A percentile compares a stretch with the other conserved stretches of the same genome.
Evolutionary conservation across 169 alveolate genomes (phyloP).

Genomic region (Pseudocohnilembus persalinus): DNA sequence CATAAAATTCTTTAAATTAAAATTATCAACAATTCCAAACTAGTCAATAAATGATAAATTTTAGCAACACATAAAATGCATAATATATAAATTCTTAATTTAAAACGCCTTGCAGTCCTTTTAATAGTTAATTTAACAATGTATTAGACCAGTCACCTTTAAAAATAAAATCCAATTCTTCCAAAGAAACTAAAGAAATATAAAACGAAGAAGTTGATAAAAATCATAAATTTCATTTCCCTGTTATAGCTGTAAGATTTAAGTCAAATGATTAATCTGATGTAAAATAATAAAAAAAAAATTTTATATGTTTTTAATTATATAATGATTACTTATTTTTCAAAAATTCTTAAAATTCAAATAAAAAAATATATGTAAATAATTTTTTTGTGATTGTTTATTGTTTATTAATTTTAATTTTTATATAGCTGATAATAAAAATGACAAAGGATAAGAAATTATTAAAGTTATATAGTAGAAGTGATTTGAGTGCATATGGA

Average conservation of each 20-base stretch:
- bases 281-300: conserved; percentile 5
- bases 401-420: conserved; percentile 30
- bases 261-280: background rate
- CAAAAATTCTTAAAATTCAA: conserved; percentile 24
- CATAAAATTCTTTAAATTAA: too few species aligned
- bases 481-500: conserved; percentile 5
- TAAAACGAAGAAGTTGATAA: background rate
- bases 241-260: background rate
- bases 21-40: too few species aligned
- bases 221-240: background rate
- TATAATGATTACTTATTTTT: conserved; percentile 23
- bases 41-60: too few species aligned
- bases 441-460: conserved; percentile 26
- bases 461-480: background rate
- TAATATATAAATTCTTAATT: too few species aligned
- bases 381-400: conserved; percentile 33
- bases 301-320: conserved; percentile 22
- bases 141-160: background rate
- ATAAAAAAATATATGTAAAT: conserved; percentile 15
- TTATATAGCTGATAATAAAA: conserved; percentile 43
- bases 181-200: background rate
- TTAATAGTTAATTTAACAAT: background rate
- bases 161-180: background rate
- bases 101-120: background rate
- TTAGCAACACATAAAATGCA: too few species aligned